These are phyloP conservation scores for Boletellus deceptivus DNA, from an alignment of 1,284 basidiomycete genomes.

Conservation along the genomic window DNA sequence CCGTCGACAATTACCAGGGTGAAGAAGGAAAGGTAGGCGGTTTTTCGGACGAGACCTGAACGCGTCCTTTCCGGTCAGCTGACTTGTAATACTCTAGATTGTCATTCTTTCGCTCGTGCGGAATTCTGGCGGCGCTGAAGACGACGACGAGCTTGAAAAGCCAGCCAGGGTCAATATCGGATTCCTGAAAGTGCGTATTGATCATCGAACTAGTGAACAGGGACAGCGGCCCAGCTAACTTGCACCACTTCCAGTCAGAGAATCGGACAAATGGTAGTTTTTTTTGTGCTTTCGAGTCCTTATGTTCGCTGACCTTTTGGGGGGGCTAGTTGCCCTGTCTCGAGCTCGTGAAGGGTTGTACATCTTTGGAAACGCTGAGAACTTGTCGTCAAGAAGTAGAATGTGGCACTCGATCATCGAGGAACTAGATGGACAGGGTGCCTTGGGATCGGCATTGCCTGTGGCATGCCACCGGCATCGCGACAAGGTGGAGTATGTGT, in stretches of 20 bases:
- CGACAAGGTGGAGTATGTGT: conserved; percentile 39
- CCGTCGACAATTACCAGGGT: conserved; percentile 76
- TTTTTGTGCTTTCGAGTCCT: not conserved
- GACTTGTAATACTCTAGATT: conserved; percentile 36
- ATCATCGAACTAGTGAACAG: too few species aligned
- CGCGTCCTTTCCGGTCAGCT: not conserved
- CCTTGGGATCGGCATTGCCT: conserved; percentile 55
- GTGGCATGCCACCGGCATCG: conserved; percentile 56
- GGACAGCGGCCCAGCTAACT: not conserved
- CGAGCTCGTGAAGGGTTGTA: conserved; percentile 70
- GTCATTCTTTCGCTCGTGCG: conserved; percentile 71
- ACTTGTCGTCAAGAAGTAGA: conserved; percentile 44
- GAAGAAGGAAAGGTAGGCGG: conserved; percentile 55
- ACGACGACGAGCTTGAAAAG: conserved; percentile 26
- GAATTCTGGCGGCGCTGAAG: conserved; percentile 52
- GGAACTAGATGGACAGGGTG: conserved; percentile 47
- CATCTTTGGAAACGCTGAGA: conserved; percentile 64
- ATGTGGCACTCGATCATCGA: conserved; percentile 65
- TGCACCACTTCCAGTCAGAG: conserved; percentile 39
- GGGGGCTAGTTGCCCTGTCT: conserved; percentile 62
- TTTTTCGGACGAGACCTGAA: not conserved
- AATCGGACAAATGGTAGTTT: conserved; percentile 55
- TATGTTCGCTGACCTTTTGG: not conserved
- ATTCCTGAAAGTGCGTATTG: conserved; percentile 55
- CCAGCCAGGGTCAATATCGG: conserved; percentile 50